Conservation (phyloP, 2,329 filamentous ascomycete species). For the Teratosphaeria destructans region DNA sequence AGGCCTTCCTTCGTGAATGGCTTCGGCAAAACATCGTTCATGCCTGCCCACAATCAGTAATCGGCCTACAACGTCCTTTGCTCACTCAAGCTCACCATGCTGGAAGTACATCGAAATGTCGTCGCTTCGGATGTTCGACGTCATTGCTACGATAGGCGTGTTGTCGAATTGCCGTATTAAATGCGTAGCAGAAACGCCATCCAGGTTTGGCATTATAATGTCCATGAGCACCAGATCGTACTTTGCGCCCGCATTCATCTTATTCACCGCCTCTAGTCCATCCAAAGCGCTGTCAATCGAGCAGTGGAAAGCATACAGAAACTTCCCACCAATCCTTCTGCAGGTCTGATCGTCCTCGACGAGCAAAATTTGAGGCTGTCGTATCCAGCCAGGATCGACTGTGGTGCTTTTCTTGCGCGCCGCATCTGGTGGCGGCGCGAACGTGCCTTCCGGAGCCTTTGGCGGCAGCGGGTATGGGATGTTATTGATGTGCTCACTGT, state of each 20-base stretch:
- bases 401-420: slow-evolving; percentile 51
- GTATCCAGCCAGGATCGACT: slow-evolving; percentile 54
- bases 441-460: slow-evolving; percentile 43
- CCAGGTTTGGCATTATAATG: slow-evolving; percentile 91
- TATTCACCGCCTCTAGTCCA: slow-evolving; percentile 82
- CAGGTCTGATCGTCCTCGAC: slow-evolving; percentile 73
- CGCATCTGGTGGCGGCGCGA: slow-evolving; percentile 37
- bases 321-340: slow-evolving; percentile 56
- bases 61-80: background rate
- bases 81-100: slow-evolving; percentile 58
- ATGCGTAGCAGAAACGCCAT: slow-evolving; percentile 88
- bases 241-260: slow-evolving; percentile 57
- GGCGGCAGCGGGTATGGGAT: slow-evolving; percentile 75
- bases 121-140: slow-evolving; percentile 91
- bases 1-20: slow-evolving; percentile 85
- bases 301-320: slow-evolving; percentile 55
- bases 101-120: slow-evolving; percentile 97
- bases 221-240: slow-evolving; percentile 51
- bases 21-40: slow-evolving; percentile 96
- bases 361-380: slow-evolving; percentile 69
- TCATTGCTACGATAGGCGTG: slow-evolving; percentile 94
- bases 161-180: slow-evolving; percentile 81
- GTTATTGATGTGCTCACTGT: slow-evolving; percentile 86
- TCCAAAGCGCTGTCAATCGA: slow-evolving; percentile 59
- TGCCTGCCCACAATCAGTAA: slow-evolving; percentile 47